Percentiles rank a stretch among this genome's conserved stretches.
These are phyloP conservation scores for Spatholobus suberectus DNA, from an alignment of 306 rosid genomes.

Conservation along the genomic window DNA sequence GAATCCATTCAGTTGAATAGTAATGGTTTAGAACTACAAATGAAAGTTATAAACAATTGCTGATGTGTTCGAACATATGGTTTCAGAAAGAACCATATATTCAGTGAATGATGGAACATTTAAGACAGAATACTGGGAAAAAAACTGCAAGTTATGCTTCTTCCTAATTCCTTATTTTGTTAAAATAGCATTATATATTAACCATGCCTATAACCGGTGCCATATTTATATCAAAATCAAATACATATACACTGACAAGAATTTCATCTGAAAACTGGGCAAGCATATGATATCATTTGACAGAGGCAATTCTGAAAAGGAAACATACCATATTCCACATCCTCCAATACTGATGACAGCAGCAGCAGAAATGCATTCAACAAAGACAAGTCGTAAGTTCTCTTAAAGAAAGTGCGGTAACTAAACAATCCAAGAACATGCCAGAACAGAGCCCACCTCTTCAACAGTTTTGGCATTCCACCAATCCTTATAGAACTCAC, in stretches of 20 bases:
- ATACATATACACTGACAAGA: not conserved
- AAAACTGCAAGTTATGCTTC: not conserved
- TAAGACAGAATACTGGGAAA: not conserved
- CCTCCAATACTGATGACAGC: constrained; percentile 92
- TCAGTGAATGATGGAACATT: not conserved
- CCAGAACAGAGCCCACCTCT: constrained; percentile 65
- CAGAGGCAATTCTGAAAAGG: constrained; percentile 22
- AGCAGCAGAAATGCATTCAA: constrained; percentile 53
- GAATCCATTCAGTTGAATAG: constrained; percentile 41
- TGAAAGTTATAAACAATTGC: constrained; percentile 6
- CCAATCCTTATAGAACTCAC: constrained; percentile 98
- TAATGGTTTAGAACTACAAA: constrained; percentile 10
- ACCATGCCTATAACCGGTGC: not conserved
- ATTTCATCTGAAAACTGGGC: not conserved
- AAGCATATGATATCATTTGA: constrained; percentile 22
- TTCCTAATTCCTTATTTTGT: not conserved
- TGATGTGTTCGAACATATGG: constrained; percentile 4
- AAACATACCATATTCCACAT: constrained; percentile 97
- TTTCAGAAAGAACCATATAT: constrained; percentile 27
- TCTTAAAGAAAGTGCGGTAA: constrained; percentile 32
- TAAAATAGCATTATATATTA: constrained; percentile 20
- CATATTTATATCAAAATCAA: not conserved
- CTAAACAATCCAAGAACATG: constrained; percentile 26
- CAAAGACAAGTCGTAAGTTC: constrained; percentile 45
- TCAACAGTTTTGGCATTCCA: constrained; percentile 99